phyloP scores from a whole-genome alignment of 73 alveolate species.

The Paramecium primaurelia region DNA sequence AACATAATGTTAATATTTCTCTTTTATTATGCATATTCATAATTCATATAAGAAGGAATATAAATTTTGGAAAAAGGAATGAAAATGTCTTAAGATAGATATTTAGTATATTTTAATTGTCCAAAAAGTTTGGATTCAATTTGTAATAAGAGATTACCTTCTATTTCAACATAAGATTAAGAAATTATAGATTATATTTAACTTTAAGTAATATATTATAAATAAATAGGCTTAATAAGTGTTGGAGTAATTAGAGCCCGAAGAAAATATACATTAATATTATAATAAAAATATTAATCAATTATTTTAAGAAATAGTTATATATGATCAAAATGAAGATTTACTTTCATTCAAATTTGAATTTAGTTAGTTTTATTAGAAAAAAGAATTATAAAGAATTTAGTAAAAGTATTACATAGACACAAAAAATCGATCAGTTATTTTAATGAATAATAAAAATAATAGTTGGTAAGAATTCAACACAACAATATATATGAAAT shows the following conservation, averaged over 20 bases:
- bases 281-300: neutral
- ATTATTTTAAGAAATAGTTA: neutral
- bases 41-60: neutral
- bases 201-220: neutral
- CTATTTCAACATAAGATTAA: neutral
- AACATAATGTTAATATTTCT: neutral
- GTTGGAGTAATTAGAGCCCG: neutral
- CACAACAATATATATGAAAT: neutral
- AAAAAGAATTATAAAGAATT: neutral
- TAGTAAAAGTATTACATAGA: neutral
- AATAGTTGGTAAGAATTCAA: neutral
- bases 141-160: neutral
- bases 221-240: neutral
- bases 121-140: neutral
- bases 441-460: neutral
- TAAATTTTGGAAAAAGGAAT: neutral
- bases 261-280: neutral
- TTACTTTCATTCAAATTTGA: neutral
- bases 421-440: neutral
- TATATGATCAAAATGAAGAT: neutral
- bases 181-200: neutral
- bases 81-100: neutral
- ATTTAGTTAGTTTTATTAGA: neutral
- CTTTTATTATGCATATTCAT: neutral
- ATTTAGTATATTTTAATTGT: neutral